Conservation (phyloP, 1,284 basidiomycete species). For the Dichomitus squalens region DNA sequence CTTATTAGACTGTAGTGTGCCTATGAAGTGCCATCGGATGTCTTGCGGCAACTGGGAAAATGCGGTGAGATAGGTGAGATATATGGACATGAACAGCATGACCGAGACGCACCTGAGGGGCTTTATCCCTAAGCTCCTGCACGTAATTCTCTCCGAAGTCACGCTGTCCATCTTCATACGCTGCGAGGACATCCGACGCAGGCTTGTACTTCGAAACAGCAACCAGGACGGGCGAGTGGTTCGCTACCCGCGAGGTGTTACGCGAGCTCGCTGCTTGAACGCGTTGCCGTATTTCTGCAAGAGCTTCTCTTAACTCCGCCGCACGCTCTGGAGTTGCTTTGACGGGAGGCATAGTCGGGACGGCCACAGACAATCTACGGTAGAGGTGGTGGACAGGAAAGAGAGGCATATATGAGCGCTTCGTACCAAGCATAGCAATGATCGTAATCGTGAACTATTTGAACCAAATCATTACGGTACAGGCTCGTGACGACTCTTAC, state of each 20-base stretch:
- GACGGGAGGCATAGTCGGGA: slow-evolving; percentile 1
- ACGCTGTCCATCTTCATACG: slow-evolving; percentile 78
- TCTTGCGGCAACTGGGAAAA: slow-evolving; percentile 69
- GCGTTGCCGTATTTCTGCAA: slow-evolving; percentile 51
- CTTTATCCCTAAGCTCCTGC: slow-evolving; percentile 93
- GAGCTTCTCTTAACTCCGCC: slow-evolving; percentile 52
- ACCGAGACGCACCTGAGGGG: slow-evolving; percentile 60
- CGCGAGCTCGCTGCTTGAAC: slow-evolving; percentile 41
- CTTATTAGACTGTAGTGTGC: slow-evolving; percentile 94
- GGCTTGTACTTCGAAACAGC: slow-evolving; percentile 97
- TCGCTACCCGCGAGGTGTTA: slow-evolving; percentile 6
- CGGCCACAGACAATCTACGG: slow-evolving; percentile 20
- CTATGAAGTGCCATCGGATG: slow-evolving; percentile 98
- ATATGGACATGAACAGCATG: neutral
- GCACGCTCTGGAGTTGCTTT: slow-evolving; percentile 33
- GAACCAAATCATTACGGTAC: no score
- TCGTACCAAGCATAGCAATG: no score
- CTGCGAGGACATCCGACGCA: slow-evolving; percentile 81
- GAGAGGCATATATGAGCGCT: slow-evolving; percentile 6
- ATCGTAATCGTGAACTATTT: neutral
- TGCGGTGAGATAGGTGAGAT: neutral
- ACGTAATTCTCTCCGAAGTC: slow-evolving; percentile 99
- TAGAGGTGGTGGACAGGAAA: slow-evolving; percentile 9
- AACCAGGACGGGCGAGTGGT: slow-evolving; percentile 53
- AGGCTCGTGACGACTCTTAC: no score